phyloP scores from a whole-genome alignment of 2,329 filamentous ascomycete genomes.

The Setomelanomma holmii region DNA sequence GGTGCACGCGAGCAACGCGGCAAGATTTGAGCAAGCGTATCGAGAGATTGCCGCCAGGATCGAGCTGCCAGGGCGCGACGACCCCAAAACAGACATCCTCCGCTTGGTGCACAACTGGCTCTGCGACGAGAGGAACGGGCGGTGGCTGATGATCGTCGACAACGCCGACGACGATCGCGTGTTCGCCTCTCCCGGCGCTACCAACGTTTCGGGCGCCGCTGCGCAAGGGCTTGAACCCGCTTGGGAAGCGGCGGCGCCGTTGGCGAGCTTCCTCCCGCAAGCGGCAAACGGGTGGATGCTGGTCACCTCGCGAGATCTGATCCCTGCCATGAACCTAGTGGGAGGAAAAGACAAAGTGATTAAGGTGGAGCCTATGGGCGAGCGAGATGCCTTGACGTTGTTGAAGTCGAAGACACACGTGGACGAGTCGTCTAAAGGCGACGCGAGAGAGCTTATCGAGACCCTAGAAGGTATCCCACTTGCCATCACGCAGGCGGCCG shows the following conservation, averaged over 20 bases:
- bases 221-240: background rate
- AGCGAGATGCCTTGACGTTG: constrained; percentile 22
- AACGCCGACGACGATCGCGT: constrained; percentile 20
- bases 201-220: constrained; percentile 1
- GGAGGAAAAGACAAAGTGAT: constrained; percentile 21
- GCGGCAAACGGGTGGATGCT: constrained; percentile 14
- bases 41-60: constrained; percentile 17
- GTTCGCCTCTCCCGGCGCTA: no score
- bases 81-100: constrained; percentile 16
- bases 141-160: constrained; percentile 23
- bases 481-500: constrained; percentile 43
- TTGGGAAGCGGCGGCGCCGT: background rate
- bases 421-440: constrained; percentile 3
- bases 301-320: constrained; percentile 15
- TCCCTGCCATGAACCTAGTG: constrained; percentile 1
- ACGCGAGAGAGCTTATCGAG: constrained; percentile 7
- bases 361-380: constrained; percentile 26
- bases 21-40: constrained; percentile 13
- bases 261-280: constrained; percentile 15
- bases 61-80: constrained; percentile 10
- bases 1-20: no score
- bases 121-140: constrained; percentile 12
- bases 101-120: constrained; percentile 21
- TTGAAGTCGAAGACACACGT: constrained; percentile 27
- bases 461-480: constrained; percentile 33